Evolutionary conservation across 164 flowering plant species (phyloP).

Genomic region (Nymphaea thermarum): DNA sequence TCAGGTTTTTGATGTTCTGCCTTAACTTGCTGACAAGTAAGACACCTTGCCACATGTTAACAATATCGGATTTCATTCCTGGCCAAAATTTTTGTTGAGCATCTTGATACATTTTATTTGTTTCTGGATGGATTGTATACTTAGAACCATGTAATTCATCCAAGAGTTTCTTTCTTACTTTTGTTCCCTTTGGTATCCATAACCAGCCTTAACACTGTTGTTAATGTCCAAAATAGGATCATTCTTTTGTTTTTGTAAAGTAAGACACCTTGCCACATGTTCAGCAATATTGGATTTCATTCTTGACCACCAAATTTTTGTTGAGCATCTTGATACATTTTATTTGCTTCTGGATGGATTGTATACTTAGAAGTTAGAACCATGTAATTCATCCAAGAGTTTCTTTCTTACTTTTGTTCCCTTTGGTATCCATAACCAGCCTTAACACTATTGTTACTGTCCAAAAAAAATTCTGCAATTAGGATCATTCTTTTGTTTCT

Average conservation of each 20-base stretch:
- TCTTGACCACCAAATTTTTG: not conserved
- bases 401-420: not conserved
- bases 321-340: not conserved
- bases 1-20: not conserved
- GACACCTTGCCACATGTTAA: not conserved
- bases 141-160: not conserved
- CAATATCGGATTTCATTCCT: not conserved
- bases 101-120: not conserved
- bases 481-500: not conserved
- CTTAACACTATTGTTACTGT: not conserved
- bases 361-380: not conserved
- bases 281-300: not conserved
- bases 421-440: not conserved
- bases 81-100: not conserved
- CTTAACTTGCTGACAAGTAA: slow-evolving; percentile 1
- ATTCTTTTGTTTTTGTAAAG: not conserved
- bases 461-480: not conserved
- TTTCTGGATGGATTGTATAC: not conserved
- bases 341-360: not conserved
- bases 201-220: not conserved
- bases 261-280: not conserved
- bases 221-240: not conserved
- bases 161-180: not conserved
- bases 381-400: not conserved
- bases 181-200: not conserved